Evolutionary conservation across 345 rosid genomes (phyloP).

Genomic region (Eucalyptus grandis): DNA sequence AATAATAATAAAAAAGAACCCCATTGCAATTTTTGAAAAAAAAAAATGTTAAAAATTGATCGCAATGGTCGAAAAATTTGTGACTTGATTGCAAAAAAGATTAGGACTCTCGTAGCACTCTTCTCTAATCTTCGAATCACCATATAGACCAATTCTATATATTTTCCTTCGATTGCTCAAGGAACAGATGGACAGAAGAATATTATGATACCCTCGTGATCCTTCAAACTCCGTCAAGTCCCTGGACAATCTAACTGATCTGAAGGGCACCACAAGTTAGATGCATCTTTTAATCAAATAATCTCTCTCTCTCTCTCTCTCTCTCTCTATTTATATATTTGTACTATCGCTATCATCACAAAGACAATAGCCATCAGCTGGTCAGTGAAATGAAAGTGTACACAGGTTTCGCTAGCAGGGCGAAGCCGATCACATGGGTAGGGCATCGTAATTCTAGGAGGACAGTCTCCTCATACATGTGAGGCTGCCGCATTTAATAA

Average conservation of each 20-base stretch:
- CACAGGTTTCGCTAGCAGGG: background rate
- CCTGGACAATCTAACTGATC: background rate
- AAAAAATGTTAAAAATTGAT: background rate
- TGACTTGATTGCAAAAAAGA: background rate
- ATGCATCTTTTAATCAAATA: background rate
- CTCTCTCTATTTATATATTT: background rate
- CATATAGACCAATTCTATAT: background rate
- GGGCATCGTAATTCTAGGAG: background rate
- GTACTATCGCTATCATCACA: background rate
- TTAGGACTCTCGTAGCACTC: background rate
- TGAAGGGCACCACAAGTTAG: background rate
- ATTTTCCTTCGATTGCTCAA: background rate
- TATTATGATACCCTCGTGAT: background rate
- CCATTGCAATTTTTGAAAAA: background rate
- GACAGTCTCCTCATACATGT: constrained; percentile 13
- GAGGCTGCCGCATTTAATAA: background rate
- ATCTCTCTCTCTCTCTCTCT: background rate
- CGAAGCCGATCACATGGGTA: constrained; percentile 32
- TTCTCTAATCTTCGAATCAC: background rate
- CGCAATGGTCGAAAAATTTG: background rate
- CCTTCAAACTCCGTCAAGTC: background rate
- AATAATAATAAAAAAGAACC: background rate
- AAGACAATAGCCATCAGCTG: background rate
- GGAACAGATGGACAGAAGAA: background rate
- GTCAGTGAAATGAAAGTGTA: background rate